phyloP scores from a whole-genome alignment of 495 filamentous ascomycete species.

The Penicillium parvum region DNA sequence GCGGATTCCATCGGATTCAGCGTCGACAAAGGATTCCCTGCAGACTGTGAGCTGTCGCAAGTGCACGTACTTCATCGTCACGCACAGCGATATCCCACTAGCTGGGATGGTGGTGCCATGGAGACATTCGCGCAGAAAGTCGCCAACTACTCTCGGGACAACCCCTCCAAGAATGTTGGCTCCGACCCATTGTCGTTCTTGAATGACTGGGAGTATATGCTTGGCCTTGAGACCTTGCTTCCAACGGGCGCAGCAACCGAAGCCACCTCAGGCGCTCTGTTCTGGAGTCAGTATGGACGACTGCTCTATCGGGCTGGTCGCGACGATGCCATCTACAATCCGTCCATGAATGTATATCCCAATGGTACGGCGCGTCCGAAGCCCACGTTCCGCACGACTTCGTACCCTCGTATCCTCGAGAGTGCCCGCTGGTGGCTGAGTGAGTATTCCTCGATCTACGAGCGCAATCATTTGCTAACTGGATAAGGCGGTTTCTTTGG shows the following conservation, averaged over 20 bases:
- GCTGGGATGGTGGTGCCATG: conserved; percentile 41
- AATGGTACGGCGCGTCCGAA: conserved; percentile 45
- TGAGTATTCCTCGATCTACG: conserved; percentile 11
- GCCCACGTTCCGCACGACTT: conserved; percentile 47
- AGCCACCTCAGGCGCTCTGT: conserved; percentile 42
- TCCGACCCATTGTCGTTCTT: conserved; percentile 46
- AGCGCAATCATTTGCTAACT: not conserved
- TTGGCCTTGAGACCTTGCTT: conserved; percentile 38
- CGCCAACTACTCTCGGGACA: conserved; percentile 36
- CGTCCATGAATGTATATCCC: conserved; percentile 34
- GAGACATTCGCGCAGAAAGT: conserved; percentile 43
- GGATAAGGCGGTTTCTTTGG: conserved; percentile 34
- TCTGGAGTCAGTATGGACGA: conserved; percentile 53
- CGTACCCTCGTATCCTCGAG: conserved; percentile 46
- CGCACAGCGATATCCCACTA: conserved; percentile 48
- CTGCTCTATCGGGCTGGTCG: conserved; percentile 42
- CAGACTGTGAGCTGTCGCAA: conserved; percentile 51
- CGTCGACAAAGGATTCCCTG: conserved; percentile 43
- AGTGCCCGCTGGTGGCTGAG: conserved; percentile 42
- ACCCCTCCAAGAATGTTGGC: conserved; percentile 29
- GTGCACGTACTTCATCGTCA: conserved; percentile 50
- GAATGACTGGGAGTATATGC: conserved; percentile 47
- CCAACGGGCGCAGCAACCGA: conserved; percentile 49
- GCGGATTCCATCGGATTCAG: conserved; percentile 38
- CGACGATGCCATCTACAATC: conserved; percentile 40